Percentiles rank a stretch among this genome's conserved stretches.
Evolutionary conservation across 345 rosid genomes (phyloP).

Genomic region (Bruguiera gymnorhiza): DNA sequence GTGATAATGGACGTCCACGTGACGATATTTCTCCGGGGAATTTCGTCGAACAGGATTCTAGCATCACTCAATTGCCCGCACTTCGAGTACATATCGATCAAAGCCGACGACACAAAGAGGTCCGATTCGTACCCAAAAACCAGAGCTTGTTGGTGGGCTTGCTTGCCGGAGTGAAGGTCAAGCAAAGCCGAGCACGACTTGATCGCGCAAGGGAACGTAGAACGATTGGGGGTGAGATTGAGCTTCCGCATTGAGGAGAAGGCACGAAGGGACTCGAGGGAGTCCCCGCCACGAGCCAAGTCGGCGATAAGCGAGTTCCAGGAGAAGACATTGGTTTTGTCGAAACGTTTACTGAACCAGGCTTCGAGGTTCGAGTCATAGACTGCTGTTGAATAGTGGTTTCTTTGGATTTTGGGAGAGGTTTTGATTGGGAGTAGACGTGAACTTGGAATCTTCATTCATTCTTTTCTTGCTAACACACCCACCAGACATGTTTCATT

Average conservation of each 20-base stretch:
- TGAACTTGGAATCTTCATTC: slow-evolving; percentile 41
- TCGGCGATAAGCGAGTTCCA: slow-evolving; percentile 91
- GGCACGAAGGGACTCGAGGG: slow-evolving; percentile 68
- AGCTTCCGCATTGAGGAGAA: slow-evolving; percentile 78
- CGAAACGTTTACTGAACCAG: slow-evolving; percentile 66
- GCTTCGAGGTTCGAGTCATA: slow-evolving; percentile 44
- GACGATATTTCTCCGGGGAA: slow-evolving; percentile 60
- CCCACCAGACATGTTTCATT: no score
- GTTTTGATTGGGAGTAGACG: background rate
- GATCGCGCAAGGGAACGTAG: slow-evolving; percentile 77
- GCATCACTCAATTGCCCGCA: slow-evolving; percentile 62
- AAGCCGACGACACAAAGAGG: slow-evolving; percentile 71
- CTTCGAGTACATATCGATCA: slow-evolving; percentile 68
- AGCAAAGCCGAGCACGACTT: slow-evolving; percentile 78
- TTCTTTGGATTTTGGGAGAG: slow-evolving; percentile 25
- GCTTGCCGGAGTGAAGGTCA: slow-evolving; percentile 67
- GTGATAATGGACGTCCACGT: slow-evolving; percentile 85
- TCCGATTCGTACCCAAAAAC: slow-evolving; percentile 64
- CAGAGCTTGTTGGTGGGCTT: slow-evolving; percentile 79
- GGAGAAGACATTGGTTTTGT: slow-evolving; percentile 61
- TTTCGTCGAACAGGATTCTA: slow-evolving; percentile 68
- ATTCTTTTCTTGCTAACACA: background rate
- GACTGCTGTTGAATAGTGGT: slow-evolving; percentile 29
- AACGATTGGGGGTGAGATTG: slow-evolving; percentile 63
- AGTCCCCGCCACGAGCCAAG: slow-evolving; percentile 74